Conservation (phyloP, 768 basidiomycete species). For the Artomyces pyxidatus region DNA sequence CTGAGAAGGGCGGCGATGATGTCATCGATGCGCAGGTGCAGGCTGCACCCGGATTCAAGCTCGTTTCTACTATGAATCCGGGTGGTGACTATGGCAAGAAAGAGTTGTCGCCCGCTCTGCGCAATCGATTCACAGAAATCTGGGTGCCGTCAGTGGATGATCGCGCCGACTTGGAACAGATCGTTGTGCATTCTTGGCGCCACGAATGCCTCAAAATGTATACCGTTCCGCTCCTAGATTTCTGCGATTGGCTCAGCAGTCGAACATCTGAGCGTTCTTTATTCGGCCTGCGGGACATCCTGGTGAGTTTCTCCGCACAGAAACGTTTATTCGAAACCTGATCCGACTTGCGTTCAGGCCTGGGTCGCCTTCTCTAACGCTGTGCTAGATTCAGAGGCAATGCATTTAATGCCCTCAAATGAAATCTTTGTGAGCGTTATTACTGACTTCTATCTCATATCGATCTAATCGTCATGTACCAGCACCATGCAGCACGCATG, state of each 20-base stretch:
- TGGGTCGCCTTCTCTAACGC: conserved; percentile 89
- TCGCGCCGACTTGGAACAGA: conserved; percentile 65
- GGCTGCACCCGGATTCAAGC: conserved; percentile 68
- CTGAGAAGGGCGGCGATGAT: conserved; percentile 81
- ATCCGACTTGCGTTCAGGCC: conserved; percentile 39
- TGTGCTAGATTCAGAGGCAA: conserved; percentile 28
- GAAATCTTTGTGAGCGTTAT: conserved; percentile 60
- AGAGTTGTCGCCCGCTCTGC: conserved; percentile 90
- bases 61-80: conserved; percentile 98
- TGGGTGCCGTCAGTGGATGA: conserved; percentile 89
- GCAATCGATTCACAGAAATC: conserved; percentile 98
- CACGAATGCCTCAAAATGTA: conserved; percentile 42
- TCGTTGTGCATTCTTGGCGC: conserved; percentile 66
- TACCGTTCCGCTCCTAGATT: conserved; percentile 62
- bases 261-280: conserved; percentile 56
- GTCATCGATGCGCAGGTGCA: conserved; percentile 57
- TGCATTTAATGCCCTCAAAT: conserved; percentile 28
- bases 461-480: conserved; percentile 10
- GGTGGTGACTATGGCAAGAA: conserved; percentile 99
- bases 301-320: conserved; percentile 41
- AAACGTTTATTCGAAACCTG: not conserved
- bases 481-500: conserved; percentile 95
- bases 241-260: conserved; percentile 70
- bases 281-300: conserved; percentile 77
- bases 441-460: not conserved